Evolutionary conservation across 2,329 filamentous ascomycete species (phyloP).

Genomic region (Claviceps sp.): DNA sequence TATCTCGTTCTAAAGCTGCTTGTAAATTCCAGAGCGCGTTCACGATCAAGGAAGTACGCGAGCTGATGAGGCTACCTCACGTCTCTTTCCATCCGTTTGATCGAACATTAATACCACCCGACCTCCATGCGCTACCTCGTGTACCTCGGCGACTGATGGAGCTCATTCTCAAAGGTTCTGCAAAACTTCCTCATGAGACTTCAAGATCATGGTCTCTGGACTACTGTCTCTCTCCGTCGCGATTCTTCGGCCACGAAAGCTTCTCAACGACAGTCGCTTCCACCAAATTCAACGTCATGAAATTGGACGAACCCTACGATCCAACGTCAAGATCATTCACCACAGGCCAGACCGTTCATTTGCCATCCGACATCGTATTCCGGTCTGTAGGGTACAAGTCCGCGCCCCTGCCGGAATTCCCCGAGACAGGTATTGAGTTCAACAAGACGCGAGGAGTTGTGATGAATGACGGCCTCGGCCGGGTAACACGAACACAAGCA

Average conservation of each 20-base stretch:
- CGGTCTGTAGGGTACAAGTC: constrained; percentile 93
- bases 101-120: constrained; percentile 49
- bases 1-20: background rate
- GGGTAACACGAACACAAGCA: constrained; percentile 35
- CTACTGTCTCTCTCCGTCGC: constrained; percentile 67
- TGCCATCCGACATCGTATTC: constrained; percentile 65
- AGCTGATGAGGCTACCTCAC: constrained; percentile 63
- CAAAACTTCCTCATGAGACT: constrained; percentile 31
- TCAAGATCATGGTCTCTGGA: constrained; percentile 69
- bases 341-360: constrained; percentile 34
- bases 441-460: constrained; percentile 62
- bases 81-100: constrained; percentile 63
- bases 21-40: constrained; percentile 57
- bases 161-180: constrained; percentile 63
- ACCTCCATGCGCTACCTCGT: constrained; percentile 58
- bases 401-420: constrained; percentile 59
- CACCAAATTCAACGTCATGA: constrained; percentile 53
- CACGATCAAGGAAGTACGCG: constrained; percentile 86
- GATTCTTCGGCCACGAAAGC: constrained; percentile 42
- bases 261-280: constrained; percentile 40
- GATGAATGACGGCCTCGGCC: constrained; percentile 67
- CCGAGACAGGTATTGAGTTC: constrained; percentile 63
- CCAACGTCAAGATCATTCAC: constrained; percentile 32
- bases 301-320: constrained; percentile 41
- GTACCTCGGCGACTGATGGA: constrained; percentile 67